These are phyloP conservation scores for Rhynchosporium graminicola DNA, from an alignment of 2,329 filamentous ascomycete species.

Conservation along the genomic window DNA sequence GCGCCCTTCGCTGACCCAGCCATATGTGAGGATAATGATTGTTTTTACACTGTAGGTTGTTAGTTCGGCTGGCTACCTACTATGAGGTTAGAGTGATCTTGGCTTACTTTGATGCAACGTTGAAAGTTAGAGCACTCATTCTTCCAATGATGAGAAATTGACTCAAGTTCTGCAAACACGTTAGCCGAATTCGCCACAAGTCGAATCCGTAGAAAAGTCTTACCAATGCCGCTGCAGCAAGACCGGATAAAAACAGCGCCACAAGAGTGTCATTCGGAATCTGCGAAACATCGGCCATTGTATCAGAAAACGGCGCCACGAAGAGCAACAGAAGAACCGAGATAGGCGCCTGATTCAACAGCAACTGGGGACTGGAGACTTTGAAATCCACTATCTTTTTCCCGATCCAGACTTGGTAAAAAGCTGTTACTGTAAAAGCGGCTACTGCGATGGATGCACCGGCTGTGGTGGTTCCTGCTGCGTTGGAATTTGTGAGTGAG, in stretches of 20 bases:
- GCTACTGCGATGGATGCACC: slow-evolving; percentile 46
- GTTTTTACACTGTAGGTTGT: slow-evolving; percentile 45
- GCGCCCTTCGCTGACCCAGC: slow-evolving; percentile 49
- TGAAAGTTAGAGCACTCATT: slow-evolving; percentile 39
- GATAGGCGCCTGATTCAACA: slow-evolving; percentile 49
- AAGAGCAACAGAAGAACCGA: slow-evolving; percentile 47
- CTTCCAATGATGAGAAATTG: slow-evolving; percentile 44
- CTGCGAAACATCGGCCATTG: slow-evolving; percentile 30
- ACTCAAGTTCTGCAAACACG: slow-evolving; percentile 37
- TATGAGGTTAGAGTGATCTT: neutral
- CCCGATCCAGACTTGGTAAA: slow-evolving; percentile 51
- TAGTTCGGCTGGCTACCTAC: neutral
- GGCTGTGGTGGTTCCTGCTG: slow-evolving; percentile 43
- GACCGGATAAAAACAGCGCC: slow-evolving; percentile 45
- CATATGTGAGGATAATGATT: slow-evolving; percentile 48
- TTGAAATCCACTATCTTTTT: slow-evolving; percentile 50
- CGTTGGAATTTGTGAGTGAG: slow-evolving; percentile 46
- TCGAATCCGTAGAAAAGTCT: neutral
- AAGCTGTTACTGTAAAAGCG: slow-evolving; percentile 48
- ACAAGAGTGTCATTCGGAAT: slow-evolving; percentile 45
- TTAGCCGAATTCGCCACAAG: slow-evolving; percentile 26
- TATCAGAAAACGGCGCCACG: slow-evolving; percentile 48
- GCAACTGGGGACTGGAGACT: slow-evolving; percentile 46
- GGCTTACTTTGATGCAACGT: slow-evolving; percentile 39
- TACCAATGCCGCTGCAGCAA: slow-evolving; percentile 45